Evolutionary conservation across 2,329 filamentous ascomycete species (phyloP), one percentile per base, ranked within the genome.

Genomic region (Cladobotryum protrusum): DNA sequence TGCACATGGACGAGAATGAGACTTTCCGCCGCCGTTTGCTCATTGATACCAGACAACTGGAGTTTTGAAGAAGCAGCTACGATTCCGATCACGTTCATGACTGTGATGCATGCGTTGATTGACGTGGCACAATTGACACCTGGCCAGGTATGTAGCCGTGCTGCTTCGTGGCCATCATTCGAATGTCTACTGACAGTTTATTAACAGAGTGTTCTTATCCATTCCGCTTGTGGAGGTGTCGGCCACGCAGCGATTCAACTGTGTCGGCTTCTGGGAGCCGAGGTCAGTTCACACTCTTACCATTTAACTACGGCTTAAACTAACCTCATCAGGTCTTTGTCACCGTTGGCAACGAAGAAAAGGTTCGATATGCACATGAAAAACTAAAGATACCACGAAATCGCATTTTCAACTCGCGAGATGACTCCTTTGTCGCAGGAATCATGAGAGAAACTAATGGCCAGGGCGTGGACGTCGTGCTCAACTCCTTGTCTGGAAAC

Each of bases 161-260:
- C 6, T 29, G 24, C 24, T 29, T 29, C 24, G 11, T 9, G 24
- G 2, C 24, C 7, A 29, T 29, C 11, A 29, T 29, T 9, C 6
- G 24, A 29, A 9, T 29, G 24, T 29, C 24, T 29, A 9, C 24
- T 29, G 11, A 29, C 6, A 29, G 24, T 29, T 6, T 29, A 2
- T 9, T 29, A 8, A 29, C 24, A 29, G 24, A 29, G 24, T 29
- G 56, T 71, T 5, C 60, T 71, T 1, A 66, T 71, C 29, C 68
- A 71, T 47, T 54, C 56, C 2, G 67, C 58, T 6, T 57, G 54
- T 9, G 67, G 65, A 12, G 65, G 63, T 7, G 60, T 68, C 3
- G 68, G 69, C 1, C 54, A 63, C n/a, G 62, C 63, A 2, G 63
- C 66, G 5, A 57, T 69, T 6, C 57, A 63, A 39, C 41, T 70